Conservation (phyloP, 1,284 basidiomycete genomes). For the Cryptococcus hybrid region DNA sequence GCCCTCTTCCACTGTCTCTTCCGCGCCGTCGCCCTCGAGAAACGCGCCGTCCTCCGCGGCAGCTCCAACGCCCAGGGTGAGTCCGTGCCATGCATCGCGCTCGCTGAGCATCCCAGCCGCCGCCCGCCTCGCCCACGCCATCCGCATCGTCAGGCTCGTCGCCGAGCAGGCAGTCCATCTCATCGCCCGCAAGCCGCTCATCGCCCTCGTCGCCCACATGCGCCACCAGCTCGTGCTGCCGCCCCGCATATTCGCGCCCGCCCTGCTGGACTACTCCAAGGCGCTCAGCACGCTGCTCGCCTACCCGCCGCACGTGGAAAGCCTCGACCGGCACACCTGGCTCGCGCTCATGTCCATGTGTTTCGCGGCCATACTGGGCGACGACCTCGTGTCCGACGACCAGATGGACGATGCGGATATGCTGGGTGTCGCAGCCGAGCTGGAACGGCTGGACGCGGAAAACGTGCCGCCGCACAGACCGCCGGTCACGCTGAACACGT, state of each 20-base stretch:
- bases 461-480: background rate
- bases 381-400: constrained; percentile 53
- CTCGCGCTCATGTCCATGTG: constrained; percentile 63
- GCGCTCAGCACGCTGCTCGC: constrained; percentile 64
- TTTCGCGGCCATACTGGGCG: constrained; percentile 72
- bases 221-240: constrained; percentile 58
- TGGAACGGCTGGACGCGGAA: background rate
- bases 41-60: constrained; percentile 55
- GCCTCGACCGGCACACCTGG: constrained; percentile 68
- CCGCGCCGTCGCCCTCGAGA: constrained; percentile 63
- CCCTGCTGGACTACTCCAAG: constrained; percentile 79
- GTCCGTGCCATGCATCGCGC: constrained; percentile 1
- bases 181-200: constrained; percentile 30
- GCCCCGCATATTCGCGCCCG: constrained; percentile 59
- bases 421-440: constrained; percentile 21
- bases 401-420: constrained; percentile 31
- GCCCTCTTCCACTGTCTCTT: constrained; percentile 73
- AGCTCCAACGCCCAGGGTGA: constrained; percentile 33
- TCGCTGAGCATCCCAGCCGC: background rate
- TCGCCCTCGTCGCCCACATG: constrained; percentile 63
- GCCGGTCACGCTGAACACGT: constrained; percentile 51
- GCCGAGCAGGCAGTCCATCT: constrained; percentile 36
- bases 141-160: constrained; percentile 35
- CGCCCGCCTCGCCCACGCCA: constrained; percentile 23
- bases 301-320: constrained; percentile 73